phyloP scores from a whole-genome alignment of 805 yeast species.

The Candida methanosorbosa region DNA sequence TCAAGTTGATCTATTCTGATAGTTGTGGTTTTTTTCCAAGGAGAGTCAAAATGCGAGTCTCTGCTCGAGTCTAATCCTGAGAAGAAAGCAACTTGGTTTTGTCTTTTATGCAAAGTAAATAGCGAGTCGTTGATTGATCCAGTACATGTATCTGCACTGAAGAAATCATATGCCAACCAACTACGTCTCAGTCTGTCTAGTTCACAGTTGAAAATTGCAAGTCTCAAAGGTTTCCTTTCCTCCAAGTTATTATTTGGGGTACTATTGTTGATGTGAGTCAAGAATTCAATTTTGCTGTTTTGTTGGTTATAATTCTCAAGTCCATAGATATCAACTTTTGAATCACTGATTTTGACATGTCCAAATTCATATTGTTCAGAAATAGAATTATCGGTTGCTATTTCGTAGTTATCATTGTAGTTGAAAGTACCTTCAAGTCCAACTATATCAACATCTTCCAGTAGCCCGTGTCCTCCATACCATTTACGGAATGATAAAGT shows the following conservation, averaged over 20 bases:
- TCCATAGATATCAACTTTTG: constrained; percentile 25
- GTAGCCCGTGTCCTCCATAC: constrained; percentile 46
- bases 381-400: constrained; percentile 13
- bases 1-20: constrained; percentile 31
- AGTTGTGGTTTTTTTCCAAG: constrained; percentile 45
- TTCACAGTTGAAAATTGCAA: constrained; percentile 59
- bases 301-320: constrained; percentile 10
- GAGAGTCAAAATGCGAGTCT: constrained; percentile 13
- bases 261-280: neutral
- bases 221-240: constrained; percentile 29
- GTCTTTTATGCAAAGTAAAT: constrained; percentile 71
- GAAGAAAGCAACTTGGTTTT: constrained; percentile 42
- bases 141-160: constrained; percentile 61
- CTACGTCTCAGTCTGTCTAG: constrained; percentile 50
- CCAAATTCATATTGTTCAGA: constrained; percentile 28
- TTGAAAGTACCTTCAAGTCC: constrained; percentile 35
- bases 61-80: constrained; percentile 21
- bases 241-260: constrained; percentile 2
- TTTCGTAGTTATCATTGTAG: constrained; percentile 8
- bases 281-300: constrained; percentile 1
- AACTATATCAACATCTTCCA: constrained; percentile 36
- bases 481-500: constrained; percentile 44
- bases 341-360: constrained; percentile 40
- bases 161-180: constrained; percentile 54
- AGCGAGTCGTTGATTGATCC: constrained; percentile 71